Conservation (phyloP, 345 rosid genomes). For the Nasturtium officinale region DNA sequence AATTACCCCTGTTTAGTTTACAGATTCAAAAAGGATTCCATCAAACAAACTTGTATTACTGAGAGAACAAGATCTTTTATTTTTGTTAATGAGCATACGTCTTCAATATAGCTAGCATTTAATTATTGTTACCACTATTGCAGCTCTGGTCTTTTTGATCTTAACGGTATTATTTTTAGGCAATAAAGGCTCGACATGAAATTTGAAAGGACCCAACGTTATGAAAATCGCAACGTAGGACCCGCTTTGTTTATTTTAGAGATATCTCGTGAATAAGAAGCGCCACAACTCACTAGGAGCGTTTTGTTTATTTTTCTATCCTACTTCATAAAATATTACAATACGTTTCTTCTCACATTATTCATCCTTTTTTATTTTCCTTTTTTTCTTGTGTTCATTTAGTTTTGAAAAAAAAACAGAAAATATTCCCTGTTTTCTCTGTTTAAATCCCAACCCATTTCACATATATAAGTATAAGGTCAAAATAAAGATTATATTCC, state of each 20-base stretch:
- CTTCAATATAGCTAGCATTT: background rate
- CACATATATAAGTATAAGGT: too few relatives aligned
- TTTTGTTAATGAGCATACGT: background rate
- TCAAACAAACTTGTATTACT: background rate
- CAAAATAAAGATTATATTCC: background rate
- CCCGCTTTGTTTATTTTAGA: background rate
- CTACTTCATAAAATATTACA: background rate
- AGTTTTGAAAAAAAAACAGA: background rate
- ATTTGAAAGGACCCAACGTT: slow-evolving; percentile 35
- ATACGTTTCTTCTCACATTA: slow-evolving; percentile 27
- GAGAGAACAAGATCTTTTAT: background rate
- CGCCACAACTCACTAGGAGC: slow-evolving; percentile 34
- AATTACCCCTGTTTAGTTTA: background rate
- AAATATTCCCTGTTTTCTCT: background rate
- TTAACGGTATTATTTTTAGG: background rate
- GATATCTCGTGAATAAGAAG: slow-evolving; percentile 32
- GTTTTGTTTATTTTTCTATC: slow-evolving; percentile 24
- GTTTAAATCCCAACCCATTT: slow-evolving; percentile 22
- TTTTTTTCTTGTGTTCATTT: slow-evolving; percentile 6
- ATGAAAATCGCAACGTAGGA: slow-evolving; percentile 26
- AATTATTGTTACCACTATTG: slow-evolving; percentile 2
- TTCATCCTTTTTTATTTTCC: background rate
- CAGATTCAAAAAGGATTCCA: background rate
- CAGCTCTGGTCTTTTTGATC: background rate
- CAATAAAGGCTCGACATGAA: slow-evolving; percentile 31